Evolutionary conservation across 192 early-diverging fungal genomes (phyloP), one percentile per base, ranked within the genome.

Genomic region (Cetraspora pellucida): DNA sequence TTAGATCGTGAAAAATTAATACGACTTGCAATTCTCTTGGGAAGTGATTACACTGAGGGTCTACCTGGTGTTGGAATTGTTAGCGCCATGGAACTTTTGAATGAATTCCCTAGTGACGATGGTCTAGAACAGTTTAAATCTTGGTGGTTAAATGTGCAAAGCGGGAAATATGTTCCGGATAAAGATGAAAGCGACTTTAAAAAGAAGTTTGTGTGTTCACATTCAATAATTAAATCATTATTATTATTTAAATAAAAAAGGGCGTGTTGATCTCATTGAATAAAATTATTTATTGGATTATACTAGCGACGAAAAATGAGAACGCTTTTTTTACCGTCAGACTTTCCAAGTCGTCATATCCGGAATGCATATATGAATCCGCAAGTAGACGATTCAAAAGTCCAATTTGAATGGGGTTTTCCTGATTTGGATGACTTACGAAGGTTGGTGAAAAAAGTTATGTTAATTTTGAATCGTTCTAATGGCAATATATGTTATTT

Each of bases 41-140:
- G 96, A n/a, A 98, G 95, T 80, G 98, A 99, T 84, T 99, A 99
- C 79, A 96, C 98, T 0, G 88, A 88, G 16, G 98, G 98, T 0
- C 85, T 99, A 72, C 82, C 87, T 30, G 95, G 95, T 3, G 79
- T 98, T 37, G 98, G 98, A 27, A 86, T 92, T 21, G 94, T 97
- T 25, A 81, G 87, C 27, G 96, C 95, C 0, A 89, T 98, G 88
- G 98, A 99, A 79, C 91, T 97, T 19, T 76, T 99, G 72, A 87
- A 88, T 54, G 89, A 91, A 76, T 97, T 92, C 81, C 84, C 85
- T 8, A 82, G 79, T 3, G 72, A 77, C 75, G 80, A 83, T 81
- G 79, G 78, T 30, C 57, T 93, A 59, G 76, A 83, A 9, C 77
- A 77, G 28, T 93, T 92, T 78, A 64, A 81, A n/a, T 79, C 84